These are phyloP conservation scores for Paraconiothyrium brasiliense DNA, from an alignment of 2,329 filamentous ascomycete genomes.

Conservation along the genomic window DNA sequence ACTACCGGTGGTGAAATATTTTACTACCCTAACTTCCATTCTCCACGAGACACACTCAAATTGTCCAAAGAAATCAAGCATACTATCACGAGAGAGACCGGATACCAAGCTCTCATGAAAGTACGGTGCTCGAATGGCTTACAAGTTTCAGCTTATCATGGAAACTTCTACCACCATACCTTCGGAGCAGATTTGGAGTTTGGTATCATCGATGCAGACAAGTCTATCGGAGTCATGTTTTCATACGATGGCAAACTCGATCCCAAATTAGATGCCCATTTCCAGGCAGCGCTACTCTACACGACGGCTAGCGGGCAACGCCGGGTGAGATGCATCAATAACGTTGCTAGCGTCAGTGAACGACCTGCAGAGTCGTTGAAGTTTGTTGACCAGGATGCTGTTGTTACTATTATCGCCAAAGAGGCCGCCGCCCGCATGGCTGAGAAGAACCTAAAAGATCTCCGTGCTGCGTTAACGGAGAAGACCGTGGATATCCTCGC, in stretches of 20 bases:
- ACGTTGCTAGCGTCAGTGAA: slow-evolving; percentile 91
- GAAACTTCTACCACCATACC: slow-evolving; percentile 94
- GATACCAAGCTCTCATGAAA: slow-evolving; percentile 97
- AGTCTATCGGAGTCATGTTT: slow-evolving; percentile 90
- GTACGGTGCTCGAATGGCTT: slow-evolving; percentile 96
- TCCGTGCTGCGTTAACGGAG: slow-evolving; percentile 83
- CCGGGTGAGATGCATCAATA: slow-evolving; percentile 89
- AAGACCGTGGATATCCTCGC: slow-evolving; percentile 93
- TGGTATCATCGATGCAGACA: slow-evolving; percentile 90
- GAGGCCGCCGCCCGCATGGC: slow-evolving; percentile 89
- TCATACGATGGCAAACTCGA: slow-evolving; percentile 98
- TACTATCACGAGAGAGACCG: slow-evolving; percentile 86
- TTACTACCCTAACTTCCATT: slow-evolving; percentile 96
- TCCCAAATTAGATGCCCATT: slow-evolving; percentile 93
- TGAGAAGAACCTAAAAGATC: slow-evolving; percentile 81
- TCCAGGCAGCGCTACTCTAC: slow-evolving; percentile 94
- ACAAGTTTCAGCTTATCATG: slow-evolving; percentile 92
- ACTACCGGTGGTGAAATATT: slow-evolving; percentile 95
- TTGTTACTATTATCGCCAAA: slow-evolving; percentile 88
- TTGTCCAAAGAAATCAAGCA: slow-evolving; percentile 86
- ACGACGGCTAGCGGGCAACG: slow-evolving; percentile 90
- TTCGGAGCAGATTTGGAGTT: slow-evolving; percentile 96
- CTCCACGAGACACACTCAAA: slow-evolving; percentile 84
- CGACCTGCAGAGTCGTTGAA: slow-evolving; percentile 85
- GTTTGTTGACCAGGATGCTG: slow-evolving; percentile 94